Evolutionary conservation across 2,329 filamentous ascomycete genomes (phyloP), one percentile per base, ranked within the genome.

Genomic region (Mycogone perniciosa): DNA sequence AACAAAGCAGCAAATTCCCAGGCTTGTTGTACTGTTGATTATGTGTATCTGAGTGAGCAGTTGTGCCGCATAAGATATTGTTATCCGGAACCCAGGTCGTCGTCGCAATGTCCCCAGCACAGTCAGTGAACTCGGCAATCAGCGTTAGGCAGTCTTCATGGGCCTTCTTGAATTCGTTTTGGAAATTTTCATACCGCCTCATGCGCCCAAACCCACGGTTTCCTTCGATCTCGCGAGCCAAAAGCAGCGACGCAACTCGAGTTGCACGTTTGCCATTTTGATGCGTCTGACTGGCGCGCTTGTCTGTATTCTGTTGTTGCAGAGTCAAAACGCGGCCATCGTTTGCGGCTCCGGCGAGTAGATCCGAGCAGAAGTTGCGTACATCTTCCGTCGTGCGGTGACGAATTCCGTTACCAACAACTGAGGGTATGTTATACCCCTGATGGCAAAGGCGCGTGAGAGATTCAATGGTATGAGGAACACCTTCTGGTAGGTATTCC

Each of bases 1-100:
- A 82, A 6, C 78, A 81, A 1, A 85, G 64, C 1, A 81, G 66
- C 7, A 85, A 63, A 57, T 85, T 85, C 1, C 82, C 81, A 0
- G 78, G 75, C 56, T 80, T 83, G 57, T 85, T 85, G 59, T 85
- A 85, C 54, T 84, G 81, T 59, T 84, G 80, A 51, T 84, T 85
- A 39, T 81, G 77, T 0, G 71, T 66, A 57, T 85, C 82, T 0
- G 80, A 84, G 63, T 85, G 81, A 0, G 77, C 76, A 0, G 80
- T 82, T 0, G 81, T 80, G 33, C 82, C 82, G 55, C 80, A 82
- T n/a, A 85, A 60, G 46, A 84, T 80, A 11, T 68, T 67, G n/a
- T 71, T 61, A 20, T 76, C 60, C 0, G 76, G 77, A 0, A 79
- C 68, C 82, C 82, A 85, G 13, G 71, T 72, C 44, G 82, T 70